These are phyloP conservation scores for Ziziphus jujuba DNA, from an alignment of 306 rosid species.

Conservation along the genomic window DNA sequence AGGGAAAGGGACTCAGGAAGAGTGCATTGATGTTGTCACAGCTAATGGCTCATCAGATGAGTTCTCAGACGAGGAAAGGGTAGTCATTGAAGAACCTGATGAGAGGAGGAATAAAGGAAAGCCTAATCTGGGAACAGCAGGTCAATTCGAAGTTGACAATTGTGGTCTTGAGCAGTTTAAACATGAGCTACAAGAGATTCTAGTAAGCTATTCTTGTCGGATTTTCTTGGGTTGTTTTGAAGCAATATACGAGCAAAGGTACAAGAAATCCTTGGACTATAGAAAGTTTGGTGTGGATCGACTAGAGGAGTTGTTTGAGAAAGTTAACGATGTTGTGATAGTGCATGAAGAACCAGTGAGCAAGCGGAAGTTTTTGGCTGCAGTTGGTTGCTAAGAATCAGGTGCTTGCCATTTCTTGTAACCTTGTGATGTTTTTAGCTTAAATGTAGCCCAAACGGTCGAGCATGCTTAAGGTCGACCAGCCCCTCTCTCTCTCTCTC, in stretches of 20 bases:
- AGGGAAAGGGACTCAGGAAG: constrained; percentile 73
- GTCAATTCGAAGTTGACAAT: constrained; percentile 36
- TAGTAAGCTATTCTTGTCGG: constrained; percentile 89
- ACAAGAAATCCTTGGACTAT: constrained; percentile 72
- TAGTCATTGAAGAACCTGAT: constrained; percentile 53
- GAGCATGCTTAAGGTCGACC: constrained; percentile 10
- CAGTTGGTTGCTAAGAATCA: constrained; percentile 52
- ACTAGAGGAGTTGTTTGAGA: constrained; percentile 76
- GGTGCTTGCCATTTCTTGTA: constrained; percentile 16
- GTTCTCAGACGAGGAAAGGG: constrained; percentile 86
- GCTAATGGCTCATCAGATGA: constrained; percentile 77
- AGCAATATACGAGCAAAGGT: constrained; percentile 71
- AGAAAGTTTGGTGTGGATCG: constrained; percentile 57
- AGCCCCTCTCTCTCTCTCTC: constrained; percentile 26
- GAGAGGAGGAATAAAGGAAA: constrained; percentile 37
- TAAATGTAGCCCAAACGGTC: constrained; percentile 3
- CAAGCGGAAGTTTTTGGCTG: constrained; percentile 71
- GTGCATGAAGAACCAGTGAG: constrained; percentile 78
- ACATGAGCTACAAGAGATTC: constrained; percentile 82
- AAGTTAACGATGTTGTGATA: constrained; percentile 68
- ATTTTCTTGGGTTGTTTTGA: constrained; percentile 74
- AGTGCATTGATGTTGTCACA: constrained; percentile 34
- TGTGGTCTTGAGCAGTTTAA: constrained; percentile 60
- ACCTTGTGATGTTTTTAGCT: constrained; percentile 35
- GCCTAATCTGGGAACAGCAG: constrained; percentile 36